Evolutionary conservation across 306 rosid genomes (phyloP).

Genomic region (Citrullus mucosospermus): DNA sequence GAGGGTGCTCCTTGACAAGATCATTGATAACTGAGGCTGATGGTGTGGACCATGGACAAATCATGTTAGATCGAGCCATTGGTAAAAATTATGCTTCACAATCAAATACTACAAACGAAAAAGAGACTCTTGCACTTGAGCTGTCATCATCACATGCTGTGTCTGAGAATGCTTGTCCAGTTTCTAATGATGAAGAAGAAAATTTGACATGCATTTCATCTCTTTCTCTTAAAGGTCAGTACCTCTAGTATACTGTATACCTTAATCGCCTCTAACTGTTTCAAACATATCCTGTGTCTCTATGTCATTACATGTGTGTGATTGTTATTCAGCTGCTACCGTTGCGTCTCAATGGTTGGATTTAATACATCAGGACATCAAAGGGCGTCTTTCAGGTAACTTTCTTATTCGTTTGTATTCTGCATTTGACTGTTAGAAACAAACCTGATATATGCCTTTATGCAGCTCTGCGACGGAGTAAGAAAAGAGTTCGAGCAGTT

Average conservation of each 20-base stretch:
- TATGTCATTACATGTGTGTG: not conserved
- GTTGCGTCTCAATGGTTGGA: constrained; percentile 97
- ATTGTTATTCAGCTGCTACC: constrained; percentile 68
- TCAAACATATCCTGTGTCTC: not conserved
- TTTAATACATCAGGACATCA: constrained; percentile 68
- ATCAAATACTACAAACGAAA: constrained; percentile 24
- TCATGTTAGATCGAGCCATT: constrained; percentile 21
- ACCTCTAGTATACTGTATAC: not conserved
- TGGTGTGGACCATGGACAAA: constrained; percentile 18
- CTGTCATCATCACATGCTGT: constrained; percentile 45
- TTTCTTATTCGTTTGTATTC: not conserved
- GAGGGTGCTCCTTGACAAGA: constrained; percentile 20
- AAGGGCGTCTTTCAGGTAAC: constrained; percentile 84
- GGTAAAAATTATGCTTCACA: constrained; percentile 24
- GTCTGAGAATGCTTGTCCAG: constrained; percentile 33
- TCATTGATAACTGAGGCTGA: constrained; percentile 23
- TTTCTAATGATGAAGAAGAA: constrained; percentile 53
- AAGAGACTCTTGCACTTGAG: constrained; percentile 39
- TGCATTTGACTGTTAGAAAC: not conserved
- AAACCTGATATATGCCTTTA: constrained; percentile 2
- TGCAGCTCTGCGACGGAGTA: constrained; percentile 76
- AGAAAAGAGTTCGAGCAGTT: constrained; percentile 70
- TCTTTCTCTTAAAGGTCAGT: constrained; percentile 70
- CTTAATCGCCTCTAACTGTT: not conserved
- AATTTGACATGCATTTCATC: constrained; percentile 35